A percentile compares a stretch with the other conserved stretches of the same genome.
These are phyloP conservation scores for Luvunga scandens DNA, from an alignment of 345 rosid genomes.

Conservation along the genomic window DNA sequence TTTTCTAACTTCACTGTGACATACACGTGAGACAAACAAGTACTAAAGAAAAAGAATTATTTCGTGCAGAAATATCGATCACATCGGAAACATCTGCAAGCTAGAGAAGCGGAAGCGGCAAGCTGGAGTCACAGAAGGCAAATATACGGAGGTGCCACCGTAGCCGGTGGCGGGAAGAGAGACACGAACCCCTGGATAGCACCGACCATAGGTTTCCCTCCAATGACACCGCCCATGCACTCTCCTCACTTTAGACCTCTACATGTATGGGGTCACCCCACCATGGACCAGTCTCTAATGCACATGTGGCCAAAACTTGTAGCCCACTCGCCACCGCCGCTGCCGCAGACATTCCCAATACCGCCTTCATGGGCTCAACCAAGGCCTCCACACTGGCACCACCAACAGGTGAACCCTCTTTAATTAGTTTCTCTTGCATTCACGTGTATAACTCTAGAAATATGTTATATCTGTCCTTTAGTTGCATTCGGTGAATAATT, in stretches of 20 bases:
- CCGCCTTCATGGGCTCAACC: constrained; percentile 44
- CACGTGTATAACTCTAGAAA: too few relatives aligned
- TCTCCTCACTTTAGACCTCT: constrained; percentile 63
- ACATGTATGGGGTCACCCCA: constrained; percentile 96
- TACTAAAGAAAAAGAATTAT: not conserved
- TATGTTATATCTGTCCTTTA: too few relatives aligned
- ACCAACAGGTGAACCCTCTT: constrained; percentile 35
- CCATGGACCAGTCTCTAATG: constrained; percentile 35
- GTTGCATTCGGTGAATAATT: too few relatives aligned
- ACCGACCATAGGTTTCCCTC: constrained; percentile 82
- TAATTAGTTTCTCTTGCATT: not conserved
- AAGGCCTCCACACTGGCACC: constrained; percentile 53
- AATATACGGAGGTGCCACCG: constrained; percentile 41
- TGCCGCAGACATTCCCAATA: constrained; percentile 39
- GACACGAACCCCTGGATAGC: constrained; percentile 53
- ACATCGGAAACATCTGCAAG: constrained; percentile 76
- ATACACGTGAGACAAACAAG: not conserved
- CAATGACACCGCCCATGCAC: constrained; percentile 11
- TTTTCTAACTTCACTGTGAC: not conserved
- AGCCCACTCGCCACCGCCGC: constrained; percentile 33
- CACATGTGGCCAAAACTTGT: constrained; percentile 75
- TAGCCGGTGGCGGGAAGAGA: constrained; percentile 40
- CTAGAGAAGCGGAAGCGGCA: constrained; percentile 84
- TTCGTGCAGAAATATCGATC: constrained; percentile 78
- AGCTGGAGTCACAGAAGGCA: constrained; percentile 73